Base-by-base conservation (phyloP, 2,329 filamentous ascomycete species). In the Cryphonectria japonica region DNA sequence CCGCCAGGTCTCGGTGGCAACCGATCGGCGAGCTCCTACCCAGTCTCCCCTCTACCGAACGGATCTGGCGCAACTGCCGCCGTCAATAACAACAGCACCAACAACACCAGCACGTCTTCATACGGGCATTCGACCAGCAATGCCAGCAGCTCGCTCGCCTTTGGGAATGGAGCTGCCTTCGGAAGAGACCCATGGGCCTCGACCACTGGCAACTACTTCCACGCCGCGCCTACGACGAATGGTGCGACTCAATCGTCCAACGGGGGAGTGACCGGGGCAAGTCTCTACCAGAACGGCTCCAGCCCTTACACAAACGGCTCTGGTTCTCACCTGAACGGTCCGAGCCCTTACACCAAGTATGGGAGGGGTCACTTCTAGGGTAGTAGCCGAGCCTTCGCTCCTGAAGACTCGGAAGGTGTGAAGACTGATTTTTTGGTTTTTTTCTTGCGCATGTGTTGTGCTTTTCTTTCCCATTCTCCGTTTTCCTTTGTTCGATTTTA, bases 1-100 rank as follows among this genome's bases (percentile, higher is more conserved):
- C 67, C 94, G 19, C 93, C 93, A 1, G 93, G 93, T 16, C 84
- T 95, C 46, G 85, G 83, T 19, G 78, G 62, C 6, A 75, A 75
- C 63, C 78, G 80, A 43, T 67, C 65, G 13, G 43, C 62, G 6
- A 50, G 37, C 9, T 67, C 71, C 2, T 73, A 73, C 41, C 29
- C 66, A 0, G 52, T 57, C 3, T 59, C 71, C 16, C 26, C 69
- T 29, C 43, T 64, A 22, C 41, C 69, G 11, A 71, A 72, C 32
- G 52, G 66, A 19, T 43, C 69, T 1, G 67, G 39, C 29, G 37
- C 39, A 29, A 19, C 37, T 19, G 8, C 37, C 11, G 37, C 37
- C 37, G 3, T 3, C 37, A 39, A 39, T 11, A 39, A 39, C 7
- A 41, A 29, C 19, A 34, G 50, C 54, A 64, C 34, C 62, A 32